Evolutionary conservation across 1,284 basidiomycete species (phyloP).

Genomic region (Mycena sp.): DNA sequence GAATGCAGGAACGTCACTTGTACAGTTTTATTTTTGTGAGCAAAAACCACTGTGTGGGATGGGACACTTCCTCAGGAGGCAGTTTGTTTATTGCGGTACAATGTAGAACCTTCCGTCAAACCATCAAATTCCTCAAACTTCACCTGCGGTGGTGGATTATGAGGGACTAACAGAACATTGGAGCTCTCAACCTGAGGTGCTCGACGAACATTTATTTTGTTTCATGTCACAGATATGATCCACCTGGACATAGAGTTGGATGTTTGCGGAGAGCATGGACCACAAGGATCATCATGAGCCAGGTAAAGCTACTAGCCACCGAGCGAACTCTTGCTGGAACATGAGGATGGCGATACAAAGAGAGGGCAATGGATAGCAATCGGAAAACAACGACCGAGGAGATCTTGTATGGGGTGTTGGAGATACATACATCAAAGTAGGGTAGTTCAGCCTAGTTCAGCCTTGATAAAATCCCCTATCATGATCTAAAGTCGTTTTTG

Average conservation of each 20-base stretch:
- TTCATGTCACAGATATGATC: slow-evolving; percentile 97
- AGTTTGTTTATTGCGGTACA: not conserved
- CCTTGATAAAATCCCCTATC: slow-evolving; percentile 76
- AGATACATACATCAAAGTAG: slow-evolving; percentile 99
- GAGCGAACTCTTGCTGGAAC: slow-evolving; percentile 99
- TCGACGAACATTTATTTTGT: slow-evolving; percentile 95
- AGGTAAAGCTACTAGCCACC: slow-evolving; percentile 89
- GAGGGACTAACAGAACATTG: slow-evolving; percentile 90
- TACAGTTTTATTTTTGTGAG: slow-evolving; percentile 89
- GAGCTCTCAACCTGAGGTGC: slow-evolving; percentile 94
- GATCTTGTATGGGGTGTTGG: slow-evolving; percentile 99
- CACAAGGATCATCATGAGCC: slow-evolving; percentile 88
- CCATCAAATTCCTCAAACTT: slow-evolving; percentile 98
- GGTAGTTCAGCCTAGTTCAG: slow-evolving; percentile 94
- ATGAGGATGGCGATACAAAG: slow-evolving; percentile 95
- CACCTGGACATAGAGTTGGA: slow-evolving; percentile 70
- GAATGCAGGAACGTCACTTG: slow-evolving; percentile 90
- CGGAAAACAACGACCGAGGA: slow-evolving; percentile 98
- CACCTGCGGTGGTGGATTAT: slow-evolving; percentile 94
- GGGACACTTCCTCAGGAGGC: not conserved
- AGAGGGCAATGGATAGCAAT: slow-evolving; percentile 93
- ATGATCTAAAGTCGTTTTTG: not conserved
- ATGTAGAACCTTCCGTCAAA: slow-evolving; percentile 47
- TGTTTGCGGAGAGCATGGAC: slow-evolving; percentile 96
- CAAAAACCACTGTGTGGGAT: slow-evolving; percentile 88